phyloP scores from a whole-genome alignment of 2,329 filamentous ascomycete species.

The Scedosporium aurantiacum region DNA sequence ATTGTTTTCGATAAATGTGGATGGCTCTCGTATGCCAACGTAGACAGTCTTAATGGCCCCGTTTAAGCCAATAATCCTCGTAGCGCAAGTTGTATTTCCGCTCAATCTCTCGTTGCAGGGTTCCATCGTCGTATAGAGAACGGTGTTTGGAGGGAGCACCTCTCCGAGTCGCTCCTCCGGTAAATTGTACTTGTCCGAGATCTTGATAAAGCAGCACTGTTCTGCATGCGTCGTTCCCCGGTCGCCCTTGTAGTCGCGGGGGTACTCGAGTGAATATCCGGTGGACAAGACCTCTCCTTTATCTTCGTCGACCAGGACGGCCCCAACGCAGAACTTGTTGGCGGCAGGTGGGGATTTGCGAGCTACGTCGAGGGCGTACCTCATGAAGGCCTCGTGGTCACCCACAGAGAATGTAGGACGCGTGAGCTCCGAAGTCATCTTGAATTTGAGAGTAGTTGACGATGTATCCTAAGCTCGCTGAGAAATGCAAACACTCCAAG shows the following conservation, averaged over 20 bases:
- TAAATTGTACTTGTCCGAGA: constrained; percentile 23
- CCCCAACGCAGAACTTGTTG: constrained; percentile 30
- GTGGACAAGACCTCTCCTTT: constrained; percentile 26
- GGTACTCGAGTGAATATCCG: constrained; percentile 29
- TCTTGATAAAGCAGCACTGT: constrained; percentile 33
- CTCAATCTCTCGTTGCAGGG: constrained; percentile 16
- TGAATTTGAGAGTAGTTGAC: too few species aligned
- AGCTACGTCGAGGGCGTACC: constrained; percentile 23
- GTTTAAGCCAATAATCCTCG: constrained; percentile 22
- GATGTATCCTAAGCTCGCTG: too few species aligned
- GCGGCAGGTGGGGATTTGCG: constrained; percentile 23
- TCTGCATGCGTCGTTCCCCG: constrained; percentile 29
- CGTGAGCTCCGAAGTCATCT: too few species aligned
- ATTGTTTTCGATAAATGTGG: constrained; percentile 23
- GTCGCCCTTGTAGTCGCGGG: constrained; percentile 23
- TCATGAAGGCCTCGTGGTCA: constrained; percentile 21
- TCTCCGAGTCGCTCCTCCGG: constrained; percentile 22
- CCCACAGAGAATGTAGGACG: too few species aligned
- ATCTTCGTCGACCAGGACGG: constrained; percentile 26
- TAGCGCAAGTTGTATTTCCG: constrained; percentile 11
- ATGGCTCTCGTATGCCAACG: constrained; percentile 26
- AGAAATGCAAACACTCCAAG: too few species aligned
- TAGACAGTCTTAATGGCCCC: constrained; percentile 24
- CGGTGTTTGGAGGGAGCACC: constrained; percentile 26
- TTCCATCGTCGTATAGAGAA: constrained; percentile 34